phyloP scores from a whole-genome alignment of 2,329 filamentous ascomycete genomes.

The Metarhizium humberi region DNA sequence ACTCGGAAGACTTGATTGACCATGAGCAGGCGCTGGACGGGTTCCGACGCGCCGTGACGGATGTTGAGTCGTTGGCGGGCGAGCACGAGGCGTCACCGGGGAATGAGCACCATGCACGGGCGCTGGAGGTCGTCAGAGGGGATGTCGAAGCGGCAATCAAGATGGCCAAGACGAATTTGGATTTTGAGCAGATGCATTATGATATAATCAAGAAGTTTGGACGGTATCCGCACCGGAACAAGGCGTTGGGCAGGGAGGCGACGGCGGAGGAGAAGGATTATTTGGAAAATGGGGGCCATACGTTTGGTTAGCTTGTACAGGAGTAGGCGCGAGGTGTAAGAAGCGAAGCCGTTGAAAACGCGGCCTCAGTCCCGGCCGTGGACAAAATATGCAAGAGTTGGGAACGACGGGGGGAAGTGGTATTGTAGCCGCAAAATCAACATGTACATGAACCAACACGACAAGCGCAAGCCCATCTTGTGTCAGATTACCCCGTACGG shows the following conservation, averaged over 20 bases:
- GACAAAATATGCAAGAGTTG: no score
- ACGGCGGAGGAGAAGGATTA: constrained; percentile 42
- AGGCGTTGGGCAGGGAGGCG: constrained; percentile 34
- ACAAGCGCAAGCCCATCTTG: no score
- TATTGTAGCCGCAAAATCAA: no score
- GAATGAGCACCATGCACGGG: constrained; percentile 17
- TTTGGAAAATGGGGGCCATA: constrained; percentile 34
- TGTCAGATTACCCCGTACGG: no score
- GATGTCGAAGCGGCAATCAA: constrained; percentile 16
- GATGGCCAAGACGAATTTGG: constrained; percentile 14
- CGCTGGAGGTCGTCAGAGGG: constrained; percentile 16
- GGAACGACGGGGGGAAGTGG: no score
- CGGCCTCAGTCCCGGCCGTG: no score
- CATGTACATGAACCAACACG: no score
- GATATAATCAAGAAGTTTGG: constrained; percentile 44
- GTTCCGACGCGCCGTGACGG: constrained; percentile 20
- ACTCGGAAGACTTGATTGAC: constrained; percentile 39
- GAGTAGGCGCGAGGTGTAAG: no score
- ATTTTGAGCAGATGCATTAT: constrained; percentile 35
- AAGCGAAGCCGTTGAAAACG: no score
- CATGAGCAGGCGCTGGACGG: constrained; percentile 30
- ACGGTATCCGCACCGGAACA: constrained; percentile 50
- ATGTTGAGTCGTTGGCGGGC: constrained; percentile 21
- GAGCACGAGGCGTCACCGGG: constrained; percentile 10
- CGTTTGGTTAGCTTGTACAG: constrained; percentile 17